Conservation (phyloP, 2,329 filamentous ascomycete genomes). For the Cordyceps cateniannulata region DNA sequence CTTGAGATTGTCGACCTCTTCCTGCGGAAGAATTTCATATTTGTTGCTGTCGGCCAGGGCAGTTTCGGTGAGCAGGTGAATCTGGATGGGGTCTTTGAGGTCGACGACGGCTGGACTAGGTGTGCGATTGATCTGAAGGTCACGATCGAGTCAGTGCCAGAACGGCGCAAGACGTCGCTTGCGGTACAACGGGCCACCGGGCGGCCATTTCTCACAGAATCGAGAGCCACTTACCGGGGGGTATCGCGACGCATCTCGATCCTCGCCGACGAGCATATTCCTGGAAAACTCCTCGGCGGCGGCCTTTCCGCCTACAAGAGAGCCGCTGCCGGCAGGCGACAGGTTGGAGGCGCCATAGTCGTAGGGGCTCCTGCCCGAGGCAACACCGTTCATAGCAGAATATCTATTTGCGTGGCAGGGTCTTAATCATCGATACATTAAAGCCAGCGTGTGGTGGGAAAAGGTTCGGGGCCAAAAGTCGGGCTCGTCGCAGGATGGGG, state of each 20-base stretch:
- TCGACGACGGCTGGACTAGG: slow-evolving; percentile 54
- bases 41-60: slow-evolving; percentile 81
- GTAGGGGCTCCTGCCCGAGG: slow-evolving; percentile 27
- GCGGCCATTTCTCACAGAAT: not conserved
- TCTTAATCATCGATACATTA: slow-evolving; percentile 10
- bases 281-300: slow-evolving; percentile 54
- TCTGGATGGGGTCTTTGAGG: slow-evolving; percentile 67
- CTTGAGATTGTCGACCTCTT: slow-evolving; percentile 88
- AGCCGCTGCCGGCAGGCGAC: slow-evolving; percentile 22
- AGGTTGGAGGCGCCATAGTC: slow-evolving; percentile 28
- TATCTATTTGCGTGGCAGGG: not conserved
- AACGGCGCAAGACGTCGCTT: not conserved
- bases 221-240: slow-evolving; percentile 46
- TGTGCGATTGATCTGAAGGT: slow-evolving; percentile 43
- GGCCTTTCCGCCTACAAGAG: slow-evolving; percentile 36
- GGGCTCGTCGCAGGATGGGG: not conserved
- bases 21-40: slow-evolving; percentile 80
- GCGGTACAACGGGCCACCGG: not conserved
- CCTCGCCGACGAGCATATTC: slow-evolving; percentile 48
- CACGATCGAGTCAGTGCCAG: not conserved
- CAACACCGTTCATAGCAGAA: slow-evolving; percentile 34
- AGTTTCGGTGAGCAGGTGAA: slow-evolving; percentile 90
- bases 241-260: slow-evolving; percentile 46
- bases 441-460: slow-evolving; percentile 14
- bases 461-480: slow-evolving; percentile 9